Evolutionary conservation across 768 basidiomycete species (phyloP).

Genomic region (Arthromyces matolae): DNA sequence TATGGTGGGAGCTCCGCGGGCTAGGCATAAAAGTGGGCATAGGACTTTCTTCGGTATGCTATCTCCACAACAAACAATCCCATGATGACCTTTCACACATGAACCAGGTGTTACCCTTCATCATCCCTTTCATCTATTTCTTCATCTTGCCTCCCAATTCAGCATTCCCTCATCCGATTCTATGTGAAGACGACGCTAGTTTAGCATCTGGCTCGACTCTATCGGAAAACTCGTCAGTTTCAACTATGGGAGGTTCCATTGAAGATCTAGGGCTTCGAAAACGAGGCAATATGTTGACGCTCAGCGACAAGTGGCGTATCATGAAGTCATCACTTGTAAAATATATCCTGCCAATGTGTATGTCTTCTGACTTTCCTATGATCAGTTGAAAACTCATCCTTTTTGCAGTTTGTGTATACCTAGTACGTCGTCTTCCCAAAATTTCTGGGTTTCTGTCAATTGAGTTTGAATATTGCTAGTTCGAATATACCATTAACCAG

Average conservation of each 20-base stretch:
- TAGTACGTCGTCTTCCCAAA: slow-evolving; percentile 28
- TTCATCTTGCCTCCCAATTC: slow-evolving; percentile 67
- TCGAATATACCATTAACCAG: slow-evolving; percentile 91
- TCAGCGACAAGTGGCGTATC: slow-evolving; percentile 74
- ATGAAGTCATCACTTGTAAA: slow-evolving; percentile 72
- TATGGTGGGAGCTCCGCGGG: slow-evolving; percentile 94
- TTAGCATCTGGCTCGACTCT: slow-evolving; percentile 24
- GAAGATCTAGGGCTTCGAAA: slow-evolving; percentile 41
- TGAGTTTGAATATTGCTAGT: too few species aligned
- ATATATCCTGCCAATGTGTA: slow-evolving; percentile 91
- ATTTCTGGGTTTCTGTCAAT: too few species aligned
- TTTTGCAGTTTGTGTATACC: slow-evolving; percentile 39
- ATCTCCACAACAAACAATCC: background rate
- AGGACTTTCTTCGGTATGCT: slow-evolving; percentile 72
- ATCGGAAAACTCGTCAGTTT: slow-evolving; percentile 39
- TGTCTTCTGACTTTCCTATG: slow-evolving; percentile 34
- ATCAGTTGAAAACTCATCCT: too few species aligned
- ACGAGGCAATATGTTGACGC: slow-evolving; percentile 49
- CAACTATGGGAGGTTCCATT: slow-evolving; percentile 33
- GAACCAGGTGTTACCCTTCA: slow-evolving; percentile 78
- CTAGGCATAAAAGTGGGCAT: slow-evolving; percentile 83
- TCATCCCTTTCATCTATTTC: slow-evolving; percentile 74
- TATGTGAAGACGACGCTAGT: slow-evolving; percentile 35
- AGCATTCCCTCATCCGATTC: slow-evolving; percentile 40
- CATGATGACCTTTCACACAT: background rate